phyloP scores from a whole-genome alignment of 1,284 basidiomycete genomes.

The Coniferiporia weirii region DNA sequence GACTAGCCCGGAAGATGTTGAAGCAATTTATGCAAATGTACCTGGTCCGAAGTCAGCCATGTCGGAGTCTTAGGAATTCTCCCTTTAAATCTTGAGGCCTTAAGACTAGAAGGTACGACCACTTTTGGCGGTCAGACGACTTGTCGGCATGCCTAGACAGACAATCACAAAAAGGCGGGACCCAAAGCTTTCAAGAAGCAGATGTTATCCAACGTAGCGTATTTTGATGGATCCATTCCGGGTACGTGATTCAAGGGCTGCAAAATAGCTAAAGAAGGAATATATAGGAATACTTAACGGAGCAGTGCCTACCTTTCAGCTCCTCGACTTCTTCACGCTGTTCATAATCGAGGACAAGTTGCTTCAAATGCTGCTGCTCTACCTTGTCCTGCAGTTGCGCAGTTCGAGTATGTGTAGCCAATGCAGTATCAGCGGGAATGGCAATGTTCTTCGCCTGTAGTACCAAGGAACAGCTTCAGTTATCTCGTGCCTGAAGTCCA shows the following conservation, averaged over 20 bases:
- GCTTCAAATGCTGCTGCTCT: conserved; percentile 93
- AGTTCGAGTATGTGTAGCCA: conserved; percentile 84
- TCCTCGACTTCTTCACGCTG: conserved; percentile 81
- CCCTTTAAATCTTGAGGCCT: background rate
- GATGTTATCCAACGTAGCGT: conserved; percentile 54
- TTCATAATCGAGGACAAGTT: conserved; percentile 83
- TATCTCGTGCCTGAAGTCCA: background rate
- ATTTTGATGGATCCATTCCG: conserved; percentile 65
- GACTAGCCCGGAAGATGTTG: background rate
- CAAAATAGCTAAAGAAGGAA: conserved; percentile 8
- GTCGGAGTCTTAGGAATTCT: background rate
- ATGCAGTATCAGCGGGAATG: conserved; percentile 79
- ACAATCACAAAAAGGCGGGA: background rate
- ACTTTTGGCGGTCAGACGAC: background rate
- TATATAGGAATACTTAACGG: background rate
- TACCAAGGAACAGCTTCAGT: background rate
- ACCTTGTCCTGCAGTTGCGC: conserved; percentile 90
- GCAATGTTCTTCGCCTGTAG: conserved; percentile 75
- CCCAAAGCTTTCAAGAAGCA: background rate
- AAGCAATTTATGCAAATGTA: background rate
- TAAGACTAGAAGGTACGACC: background rate
- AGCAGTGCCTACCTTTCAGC: conserved; percentile 49
- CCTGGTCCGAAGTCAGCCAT: background rate
- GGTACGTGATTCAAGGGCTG: conserved; percentile 65
- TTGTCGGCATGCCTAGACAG: background rate